phyloP scores from a whole-genome alignment of 768 basidiomycete species.

The Lanmaoa pseudosensibilis region DNA sequence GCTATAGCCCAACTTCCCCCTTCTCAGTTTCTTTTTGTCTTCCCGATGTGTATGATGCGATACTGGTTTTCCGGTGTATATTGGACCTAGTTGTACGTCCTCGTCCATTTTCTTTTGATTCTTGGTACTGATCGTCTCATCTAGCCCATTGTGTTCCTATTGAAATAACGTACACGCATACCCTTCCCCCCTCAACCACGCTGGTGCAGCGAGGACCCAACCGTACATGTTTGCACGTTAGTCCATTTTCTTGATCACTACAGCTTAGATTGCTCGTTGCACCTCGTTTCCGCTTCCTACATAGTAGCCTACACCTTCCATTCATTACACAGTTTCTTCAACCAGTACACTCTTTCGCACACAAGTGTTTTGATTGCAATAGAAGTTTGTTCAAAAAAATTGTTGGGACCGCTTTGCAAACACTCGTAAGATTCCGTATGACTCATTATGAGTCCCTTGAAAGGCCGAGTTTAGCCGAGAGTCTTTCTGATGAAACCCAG shows the following conservation, averaged over 20 bases:
- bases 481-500: slow-evolving; percentile 2
- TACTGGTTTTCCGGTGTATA: slow-evolving; percentile 33
- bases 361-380: slow-evolving; percentile 24
- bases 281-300: slow-evolving; percentile 9
- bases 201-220: slow-evolving; percentile 22
- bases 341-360: slow-evolving; percentile 30
- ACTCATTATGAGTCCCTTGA: too few relatives aligned
- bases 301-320: slow-evolving; percentile 23
- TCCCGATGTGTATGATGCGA: slow-evolving; percentile 35
- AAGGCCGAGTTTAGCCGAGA: too few relatives aligned
- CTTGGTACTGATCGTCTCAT: slow-evolving; percentile 9
- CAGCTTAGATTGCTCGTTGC: slow-evolving; percentile 26
- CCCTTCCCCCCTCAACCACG: slow-evolving; percentile 14
- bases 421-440: not conserved
- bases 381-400: slow-evolving; percentile 21
- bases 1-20: slow-evolving; percentile 17
- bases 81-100: slow-evolving; percentile 29
- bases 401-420: not conserved
- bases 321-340: slow-evolving; percentile 25
- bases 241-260: slow-evolving; percentile 8
- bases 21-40: not conserved
- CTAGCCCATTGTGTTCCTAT: slow-evolving; percentile 30
- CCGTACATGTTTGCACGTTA: slow-evolving; percentile 22
- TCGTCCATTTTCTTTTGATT: not conserved
- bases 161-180: slow-evolving; percentile 30